Evolutionary conservation across 2,329 filamentous ascomycete genomes (phyloP).

Genomic region (Pseudopyrenochaeta lycopersici): DNA sequence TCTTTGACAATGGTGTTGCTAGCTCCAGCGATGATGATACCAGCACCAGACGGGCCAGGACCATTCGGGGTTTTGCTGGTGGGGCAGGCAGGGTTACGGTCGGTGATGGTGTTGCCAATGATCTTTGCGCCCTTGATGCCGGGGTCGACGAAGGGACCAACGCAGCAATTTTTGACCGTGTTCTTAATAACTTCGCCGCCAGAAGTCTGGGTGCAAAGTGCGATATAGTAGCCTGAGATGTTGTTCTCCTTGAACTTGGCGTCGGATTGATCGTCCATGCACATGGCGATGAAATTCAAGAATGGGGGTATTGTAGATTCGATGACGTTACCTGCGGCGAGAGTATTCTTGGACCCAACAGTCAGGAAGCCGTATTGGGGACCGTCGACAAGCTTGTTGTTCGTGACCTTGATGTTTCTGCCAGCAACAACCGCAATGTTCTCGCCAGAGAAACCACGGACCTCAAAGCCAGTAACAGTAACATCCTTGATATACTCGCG

Average conservation of each 20-base stretch:
- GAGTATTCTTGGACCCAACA: slow-evolving; percentile 12
- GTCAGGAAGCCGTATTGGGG: slow-evolving; percentile 22
- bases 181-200: slow-evolving; percentile 13
- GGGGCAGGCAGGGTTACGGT: slow-evolving; percentile 6
- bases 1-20: slow-evolving; percentile 14
- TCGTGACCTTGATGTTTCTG: slow-evolving; percentile 9
- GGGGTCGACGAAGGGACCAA: slow-evolving; percentile 19
- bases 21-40: slow-evolving; percentile 12
- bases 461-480: slow-evolving; percentile 13
- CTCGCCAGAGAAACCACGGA: slow-evolving; percentile 14
- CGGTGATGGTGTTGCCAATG: slow-evolving; percentile 12
- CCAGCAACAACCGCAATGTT: slow-evolving; percentile 20
- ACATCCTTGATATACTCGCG: slow-evolving; percentile 17
- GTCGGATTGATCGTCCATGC: slow-evolving; percentile 21
- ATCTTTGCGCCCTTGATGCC: slow-evolving; percentile 12
- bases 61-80: neutral
- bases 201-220: slow-evolving; percentile 14
- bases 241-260: slow-evolving; percentile 14
- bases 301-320: neutral
- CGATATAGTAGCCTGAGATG: slow-evolving; percentile 19
- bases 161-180: slow-evolving; percentile 12
- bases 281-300: slow-evolving; percentile 14
- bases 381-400: slow-evolving; percentile 16
- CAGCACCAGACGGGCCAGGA: slow-evolving; percentile 8
- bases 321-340: slow-evolving; percentile 9